Conservation (phyloP, 2,329 filamentous ascomycete species). For the Exophiala aquamarina region DNA sequence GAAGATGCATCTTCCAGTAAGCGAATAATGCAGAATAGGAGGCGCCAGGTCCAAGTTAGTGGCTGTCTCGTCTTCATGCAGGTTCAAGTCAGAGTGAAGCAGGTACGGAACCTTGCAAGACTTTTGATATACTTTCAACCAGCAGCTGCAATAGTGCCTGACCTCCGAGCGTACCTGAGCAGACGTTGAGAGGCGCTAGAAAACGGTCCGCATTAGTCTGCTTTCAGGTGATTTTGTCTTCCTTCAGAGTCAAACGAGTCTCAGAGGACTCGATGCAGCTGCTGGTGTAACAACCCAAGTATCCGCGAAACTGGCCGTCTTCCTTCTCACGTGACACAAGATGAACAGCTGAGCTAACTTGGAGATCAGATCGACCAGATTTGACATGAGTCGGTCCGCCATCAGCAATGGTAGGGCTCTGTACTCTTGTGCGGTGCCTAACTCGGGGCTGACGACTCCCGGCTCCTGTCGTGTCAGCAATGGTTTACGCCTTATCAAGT, state of each 20-base stretch:
- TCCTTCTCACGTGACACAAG: neutral
- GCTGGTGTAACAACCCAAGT: too few relatives aligned
- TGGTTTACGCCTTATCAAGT: neutral
- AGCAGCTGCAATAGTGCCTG: too few relatives aligned
- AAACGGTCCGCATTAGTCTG: neutral
- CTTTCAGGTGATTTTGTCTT: neutral
- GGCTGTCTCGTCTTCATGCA: slow-evolving; percentile 7
- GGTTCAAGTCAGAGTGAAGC: slow-evolving; percentile 11
- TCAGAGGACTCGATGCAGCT: too few relatives aligned
- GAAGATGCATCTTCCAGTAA: too few relatives aligned
- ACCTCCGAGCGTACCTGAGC: neutral
- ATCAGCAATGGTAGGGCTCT: neutral
- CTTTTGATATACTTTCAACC: neutral
- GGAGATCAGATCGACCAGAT: too few relatives aligned
- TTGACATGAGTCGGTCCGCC: too few relatives aligned
- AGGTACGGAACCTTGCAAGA: slow-evolving; percentile 8
- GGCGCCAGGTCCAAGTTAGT: too few relatives aligned
- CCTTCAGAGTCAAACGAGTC: neutral
- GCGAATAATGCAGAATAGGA: too few relatives aligned
- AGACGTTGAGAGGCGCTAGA: neutral
- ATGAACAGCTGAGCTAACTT: too few relatives aligned
- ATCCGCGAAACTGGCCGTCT: too few relatives aligned
- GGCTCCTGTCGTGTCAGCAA: neutral
- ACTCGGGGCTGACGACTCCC: neutral
- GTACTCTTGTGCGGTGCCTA: neutral